These are phyloP conservation scores for Apophysomyces ossiformis DNA, from an alignment of 371 early-diverging fungal species.

Conservation along the genomic window DNA sequence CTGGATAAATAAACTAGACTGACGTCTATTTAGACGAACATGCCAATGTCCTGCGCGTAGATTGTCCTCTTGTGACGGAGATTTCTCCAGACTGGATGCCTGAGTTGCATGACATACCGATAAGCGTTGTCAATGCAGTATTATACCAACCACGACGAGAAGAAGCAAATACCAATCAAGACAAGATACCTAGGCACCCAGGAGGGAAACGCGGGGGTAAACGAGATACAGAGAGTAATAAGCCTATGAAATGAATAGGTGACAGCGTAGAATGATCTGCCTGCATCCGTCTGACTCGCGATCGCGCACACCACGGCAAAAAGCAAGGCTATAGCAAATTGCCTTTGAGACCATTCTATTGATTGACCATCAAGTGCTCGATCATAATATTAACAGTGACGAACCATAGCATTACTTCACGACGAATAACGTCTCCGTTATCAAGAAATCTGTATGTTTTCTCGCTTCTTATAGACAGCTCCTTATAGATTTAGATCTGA, in stretches of 20 bases:
- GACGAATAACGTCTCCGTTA: no score
- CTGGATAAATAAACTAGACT: background rate
- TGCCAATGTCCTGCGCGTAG: constrained; percentile 53
- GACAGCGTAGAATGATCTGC: background rate
- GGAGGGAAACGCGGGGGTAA: background rate
- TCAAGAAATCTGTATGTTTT: no score
- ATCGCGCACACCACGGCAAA: no score
- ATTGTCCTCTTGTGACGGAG: constrained; percentile 40
- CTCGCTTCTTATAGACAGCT: no score
- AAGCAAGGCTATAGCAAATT: no score
- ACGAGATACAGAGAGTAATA: background rate
- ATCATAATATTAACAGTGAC: no score
- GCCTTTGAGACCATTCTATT: no score
- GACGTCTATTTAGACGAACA: constrained; percentile 54
- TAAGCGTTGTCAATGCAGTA: constrained; percentile 67
- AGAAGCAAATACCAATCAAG: background rate
- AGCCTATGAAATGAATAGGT: background rate
- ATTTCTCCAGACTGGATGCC: constrained; percentile 66
- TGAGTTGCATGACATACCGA: constrained; percentile 75
- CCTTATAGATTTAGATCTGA: no score
- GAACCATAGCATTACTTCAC: no score
- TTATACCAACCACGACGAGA: constrained; percentile 49
- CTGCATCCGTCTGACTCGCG: no score
- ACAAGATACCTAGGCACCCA: background rate
- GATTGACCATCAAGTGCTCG: no score